A percentile compares a stretch with the other conserved stretches of the same genome.
phyloP scores from a whole-genome alignment of 805 yeast genomes.

The Starmera quercuum region DNA sequence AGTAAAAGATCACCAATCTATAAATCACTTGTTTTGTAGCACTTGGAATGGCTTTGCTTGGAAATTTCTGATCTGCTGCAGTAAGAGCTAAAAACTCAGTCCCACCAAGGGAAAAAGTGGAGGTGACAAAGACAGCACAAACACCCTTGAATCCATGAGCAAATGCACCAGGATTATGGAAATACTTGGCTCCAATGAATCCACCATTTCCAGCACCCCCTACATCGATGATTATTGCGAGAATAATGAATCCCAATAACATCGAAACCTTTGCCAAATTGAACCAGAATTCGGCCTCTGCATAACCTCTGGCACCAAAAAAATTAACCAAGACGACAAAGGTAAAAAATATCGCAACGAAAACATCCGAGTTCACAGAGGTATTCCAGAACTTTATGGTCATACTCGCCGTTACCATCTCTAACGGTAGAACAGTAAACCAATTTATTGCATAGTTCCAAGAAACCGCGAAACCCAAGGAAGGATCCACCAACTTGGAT shows the following conservation, averaged over 20 bases:
- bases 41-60: constrained; percentile 47
- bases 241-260: constrained; percentile 48
- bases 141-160: constrained; percentile 49
- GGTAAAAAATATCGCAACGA: constrained; percentile 44
- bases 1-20: constrained; percentile 44
- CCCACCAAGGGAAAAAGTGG: constrained; percentile 58
- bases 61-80: constrained; percentile 49
- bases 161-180: constrained; percentile 50
- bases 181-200: constrained; percentile 42
- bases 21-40: constrained; percentile 50
- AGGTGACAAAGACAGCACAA: constrained; percentile 42
- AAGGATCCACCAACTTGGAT: constrained; percentile 45
- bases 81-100: constrained; percentile 52
- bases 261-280: constrained; percentile 59
- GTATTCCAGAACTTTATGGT: constrained; percentile 54
- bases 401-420: constrained; percentile 57
- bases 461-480: constrained; percentile 51
- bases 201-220: constrained; percentile 37
- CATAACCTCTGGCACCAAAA: constrained; percentile 50
- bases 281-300: constrained; percentile 59
- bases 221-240: constrained; percentile 37
- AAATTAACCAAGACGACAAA: constrained; percentile 39
- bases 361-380: constrained; percentile 47
- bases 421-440: constrained; percentile 55
- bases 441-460: constrained; percentile 61